Base-by-base conservation (phyloP, 108 stramenopile species). In the Poteriospumella lacustris region DNA sequence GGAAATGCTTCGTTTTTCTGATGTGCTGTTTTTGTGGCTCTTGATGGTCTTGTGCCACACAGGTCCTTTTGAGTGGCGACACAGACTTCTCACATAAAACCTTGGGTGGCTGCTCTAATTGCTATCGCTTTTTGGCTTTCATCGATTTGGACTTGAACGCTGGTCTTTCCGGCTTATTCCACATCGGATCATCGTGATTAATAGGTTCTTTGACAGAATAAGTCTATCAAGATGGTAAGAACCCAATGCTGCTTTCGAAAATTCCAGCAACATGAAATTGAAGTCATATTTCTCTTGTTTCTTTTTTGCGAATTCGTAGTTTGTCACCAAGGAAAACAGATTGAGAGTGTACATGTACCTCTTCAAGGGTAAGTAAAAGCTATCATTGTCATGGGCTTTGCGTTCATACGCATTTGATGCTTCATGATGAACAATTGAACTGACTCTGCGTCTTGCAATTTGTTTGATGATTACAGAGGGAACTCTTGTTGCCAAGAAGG, bases 401-500 rank as follows among this genome's bases (percentile, higher is more conserved):
- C 15, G 15, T 56, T 56, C 52, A 19, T 56, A 56, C 15, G 24
- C 24, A 15, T 24, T 15, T 19, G 24, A 56, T 56, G 15, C 15
- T 56, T 56, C 24, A 24, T 24, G 15, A 56, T 56, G 52, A 56
- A 19, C 19, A 56, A 19, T 56, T 15, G 52, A 24, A 56, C 15
- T 56, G 52, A 56, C 15, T 19, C 24, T 56, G 15, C 24, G 24
- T 24, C 24, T 56, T n/a, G n/a, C n/a, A n/a, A n/a, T n/a, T n/a
- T n/a, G n/a, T n/a, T n/a, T n/a, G n/a, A n/a, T 64, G 9, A 12
- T 24, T 64, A 24, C 60, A 73, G 70, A 73, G 70, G 70, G 70
- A 34, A 38, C 33, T 38, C 33, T 73, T 5, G 70, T 73, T 73
- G 70, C 70, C 47, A 73, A 73, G 70, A 73, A 73, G 41, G 70